Percentiles rank a stretch among this genome's conserved stretches.
Conservation (phyloP, 2,329 filamentous ascomycete species). For the Plenodomus biglobosus region DNA sequence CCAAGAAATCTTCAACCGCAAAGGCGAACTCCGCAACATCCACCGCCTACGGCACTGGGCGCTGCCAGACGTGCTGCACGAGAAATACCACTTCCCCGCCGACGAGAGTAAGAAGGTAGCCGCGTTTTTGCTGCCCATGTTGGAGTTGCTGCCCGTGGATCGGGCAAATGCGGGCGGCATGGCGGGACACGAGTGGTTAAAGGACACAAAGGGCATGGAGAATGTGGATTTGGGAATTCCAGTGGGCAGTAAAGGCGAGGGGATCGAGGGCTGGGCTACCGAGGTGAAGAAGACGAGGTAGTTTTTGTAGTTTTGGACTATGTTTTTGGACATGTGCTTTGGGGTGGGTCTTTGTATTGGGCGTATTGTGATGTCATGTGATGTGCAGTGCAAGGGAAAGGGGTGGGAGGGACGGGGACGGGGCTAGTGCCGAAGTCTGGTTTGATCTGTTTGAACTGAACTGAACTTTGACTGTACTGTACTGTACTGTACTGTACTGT, state of each 20-base stretch:
- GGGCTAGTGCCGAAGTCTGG: too few relatives aligned
- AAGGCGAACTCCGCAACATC: conserved; percentile 96
- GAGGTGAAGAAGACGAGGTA: conserved; percentile 69
- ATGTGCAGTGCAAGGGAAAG: too few relatives aligned
- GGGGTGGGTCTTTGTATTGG: too few relatives aligned
- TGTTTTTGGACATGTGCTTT: too few relatives aligned
- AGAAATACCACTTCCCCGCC: conserved; percentile 94
- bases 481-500: too few relatives aligned
- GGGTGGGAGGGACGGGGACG: too few relatives aligned
- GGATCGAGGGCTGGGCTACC: conserved; percentile 89
- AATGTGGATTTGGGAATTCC: conserved; percentile 71
- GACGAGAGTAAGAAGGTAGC: conserved; percentile 77
- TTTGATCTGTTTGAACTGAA: too few relatives aligned
- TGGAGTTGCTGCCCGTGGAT: conserved; percentile 84
- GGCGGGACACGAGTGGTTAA: conserved; percentile 80
- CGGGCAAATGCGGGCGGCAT: conserved; percentile 95
- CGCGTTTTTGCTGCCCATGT: conserved; percentile 85
- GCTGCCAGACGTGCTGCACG: conserved; percentile 83
- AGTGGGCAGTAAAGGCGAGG: conserved; percentile 82
- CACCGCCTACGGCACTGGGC: conserved; percentile 96
- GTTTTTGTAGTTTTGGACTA: too few relatives aligned
- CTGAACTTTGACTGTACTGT: too few relatives aligned
- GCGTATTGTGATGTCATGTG: too few relatives aligned
- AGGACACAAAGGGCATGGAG: conserved; percentile 87
- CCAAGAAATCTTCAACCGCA: conserved; percentile 97